Conservation (phyloP, 1,284 basidiomycete genomes). For the Austroboletus novae-zelandiae region DNA sequence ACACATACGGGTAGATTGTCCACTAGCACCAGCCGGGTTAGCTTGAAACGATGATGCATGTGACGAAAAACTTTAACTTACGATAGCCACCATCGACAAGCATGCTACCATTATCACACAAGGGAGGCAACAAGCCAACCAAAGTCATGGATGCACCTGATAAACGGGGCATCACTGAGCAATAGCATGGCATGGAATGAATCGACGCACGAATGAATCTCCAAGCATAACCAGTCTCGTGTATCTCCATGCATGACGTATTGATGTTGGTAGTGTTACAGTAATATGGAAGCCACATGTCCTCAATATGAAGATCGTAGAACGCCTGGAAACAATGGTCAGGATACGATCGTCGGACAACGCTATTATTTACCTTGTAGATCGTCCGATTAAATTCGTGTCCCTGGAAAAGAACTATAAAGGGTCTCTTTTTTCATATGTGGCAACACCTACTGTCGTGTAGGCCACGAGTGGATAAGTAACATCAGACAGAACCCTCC, state of each 20-base stretch:
- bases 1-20: constrained; percentile 82
- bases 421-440: constrained; percentile 20
- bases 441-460: constrained; percentile 72
- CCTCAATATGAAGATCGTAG: constrained; percentile 94
- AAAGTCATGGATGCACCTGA: constrained; percentile 95
- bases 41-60: not conserved
- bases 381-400: constrained; percentile 89
- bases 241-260: constrained; percentile 95
- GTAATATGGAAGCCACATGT: constrained; percentile 99
- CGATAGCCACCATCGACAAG: constrained; percentile 94
- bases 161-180: not conserved
- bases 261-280: constrained; percentile 99
- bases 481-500: constrained; percentile 92
- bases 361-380: constrained; percentile 59
- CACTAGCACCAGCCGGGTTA: constrained; percentile 45
- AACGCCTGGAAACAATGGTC: constrained; percentile 56
- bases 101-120: constrained; percentile 93
- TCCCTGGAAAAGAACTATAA: constrained; percentile 47
- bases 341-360: constrained; percentile 1
- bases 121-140: constrained; percentile 90
- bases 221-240: constrained; percentile 96
- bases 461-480: constrained; percentile 98
- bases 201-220: constrained; percentile 70
- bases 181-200: not conserved
- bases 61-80: constrained; percentile 39